Percentiles rank a stretch among this genome's conserved stretches.
Evolutionary conservation across 2,329 filamentous ascomycete species (phyloP).

Genomic region (Colletotrichum tofieldiae): DNA sequence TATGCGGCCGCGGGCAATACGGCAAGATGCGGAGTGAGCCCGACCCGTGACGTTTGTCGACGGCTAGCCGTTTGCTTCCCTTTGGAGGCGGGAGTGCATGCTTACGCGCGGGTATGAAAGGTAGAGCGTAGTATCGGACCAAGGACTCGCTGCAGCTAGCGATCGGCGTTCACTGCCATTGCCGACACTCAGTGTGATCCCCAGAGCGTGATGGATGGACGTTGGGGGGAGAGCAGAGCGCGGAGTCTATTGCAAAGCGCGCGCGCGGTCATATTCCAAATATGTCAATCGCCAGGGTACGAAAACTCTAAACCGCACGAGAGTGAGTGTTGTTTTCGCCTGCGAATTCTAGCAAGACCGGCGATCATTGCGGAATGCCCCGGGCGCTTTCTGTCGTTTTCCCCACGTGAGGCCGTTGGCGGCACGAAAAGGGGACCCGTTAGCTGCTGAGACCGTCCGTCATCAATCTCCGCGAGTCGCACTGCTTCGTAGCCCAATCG

Average conservation of each 20-base stretch:
- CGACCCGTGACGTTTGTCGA: neutral
- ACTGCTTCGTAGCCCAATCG: constrained; percentile 2
- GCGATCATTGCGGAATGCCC: constrained; percentile 6
- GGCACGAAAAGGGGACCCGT: neutral
- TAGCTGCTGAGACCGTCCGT: neutral
- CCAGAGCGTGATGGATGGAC: neutral
- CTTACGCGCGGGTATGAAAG: constrained; percentile 21
- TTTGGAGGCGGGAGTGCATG: constrained; percentile 14
- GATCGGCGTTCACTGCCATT: constrained; percentile 18
- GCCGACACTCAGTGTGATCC: constrained; percentile 15
- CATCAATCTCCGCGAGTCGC: constrained; percentile 3
- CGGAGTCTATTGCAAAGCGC: no score
- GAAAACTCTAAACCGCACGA: constrained; percentile 35
- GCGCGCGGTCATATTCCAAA: neutral
- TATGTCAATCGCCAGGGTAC: constrained; percentile 6
- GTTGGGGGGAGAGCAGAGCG: neutral
- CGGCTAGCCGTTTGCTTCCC: neutral
- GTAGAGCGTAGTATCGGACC: constrained; percentile 4
- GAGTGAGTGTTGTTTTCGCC: neutral
- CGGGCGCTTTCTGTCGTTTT: neutral
- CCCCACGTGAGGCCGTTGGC: neutral
- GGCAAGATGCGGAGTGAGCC: neutral
- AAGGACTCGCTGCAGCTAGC: constrained; percentile 26
- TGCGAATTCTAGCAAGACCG: neutral
- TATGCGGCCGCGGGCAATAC: neutral